phyloP scores from a whole-genome alignment of 176 grass and related monocot species.

The Tuctoria greenei region DNA sequence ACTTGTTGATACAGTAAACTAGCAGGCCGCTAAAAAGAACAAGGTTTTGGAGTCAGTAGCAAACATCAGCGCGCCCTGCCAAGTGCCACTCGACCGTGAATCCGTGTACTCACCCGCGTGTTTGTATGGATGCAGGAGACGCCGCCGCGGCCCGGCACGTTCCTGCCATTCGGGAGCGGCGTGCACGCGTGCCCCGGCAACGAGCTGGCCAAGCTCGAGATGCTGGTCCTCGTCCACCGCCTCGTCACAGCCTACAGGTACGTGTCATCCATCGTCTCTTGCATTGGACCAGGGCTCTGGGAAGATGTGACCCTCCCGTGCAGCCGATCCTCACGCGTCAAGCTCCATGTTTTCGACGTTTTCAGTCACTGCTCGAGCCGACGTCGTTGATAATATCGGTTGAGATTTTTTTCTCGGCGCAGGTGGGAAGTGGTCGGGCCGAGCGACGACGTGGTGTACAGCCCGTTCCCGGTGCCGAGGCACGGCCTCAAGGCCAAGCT shows the following conservation, averaged over 20 bases:
- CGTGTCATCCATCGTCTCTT: too few species aligned
- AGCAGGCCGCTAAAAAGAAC: too few species aligned
- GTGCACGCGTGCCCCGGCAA: conserved; percentile 70
- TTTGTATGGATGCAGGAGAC: conserved; percentile 37
- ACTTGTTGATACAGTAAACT: too few species aligned
- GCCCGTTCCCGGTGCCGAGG: conserved; percentile 78
- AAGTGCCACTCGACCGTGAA: conserved; percentile 7
- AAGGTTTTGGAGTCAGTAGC: background rate
- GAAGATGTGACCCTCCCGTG: too few species aligned
- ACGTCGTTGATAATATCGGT: background rate
- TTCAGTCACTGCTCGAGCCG: background rate
- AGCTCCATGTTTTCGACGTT: background rate
- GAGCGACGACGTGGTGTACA: conserved; percentile 53
- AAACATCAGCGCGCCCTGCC: background rate
- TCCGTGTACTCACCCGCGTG: background rate
- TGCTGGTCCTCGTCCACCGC: conserved; percentile 63
- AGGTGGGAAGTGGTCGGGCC: conserved; percentile 59
- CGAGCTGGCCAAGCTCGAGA: conserved; percentile 76
- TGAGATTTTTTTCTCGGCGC: background rate
- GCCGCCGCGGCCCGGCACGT: conserved; percentile 59
- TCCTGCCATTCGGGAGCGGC: conserved; percentile 66
- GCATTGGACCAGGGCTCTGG: too few species aligned
- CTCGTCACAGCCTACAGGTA: conserved; percentile 67
- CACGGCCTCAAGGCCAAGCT: conserved; percentile 50
- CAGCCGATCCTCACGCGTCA: background rate